Base-by-base conservation (phyloP, 2,329 filamentous ascomycete species). In the Fusarium protoensiforme region DNA sequence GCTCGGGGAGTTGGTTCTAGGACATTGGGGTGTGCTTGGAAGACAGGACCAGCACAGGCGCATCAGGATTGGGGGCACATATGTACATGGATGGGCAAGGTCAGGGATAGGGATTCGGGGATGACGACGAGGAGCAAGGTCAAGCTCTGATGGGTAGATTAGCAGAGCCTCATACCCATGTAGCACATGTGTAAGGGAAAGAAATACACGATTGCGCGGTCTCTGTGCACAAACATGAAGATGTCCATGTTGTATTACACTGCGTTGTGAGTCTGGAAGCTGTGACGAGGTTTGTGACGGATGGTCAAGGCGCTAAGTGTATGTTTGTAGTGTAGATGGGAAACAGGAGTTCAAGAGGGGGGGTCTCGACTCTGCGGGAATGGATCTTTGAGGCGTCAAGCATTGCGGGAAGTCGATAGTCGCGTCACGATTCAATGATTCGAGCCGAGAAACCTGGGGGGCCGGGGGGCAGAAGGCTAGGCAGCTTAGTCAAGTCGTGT, bases 1-100 rank as follows among this genome's bases (percentile, higher is more conserved):
- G 60, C 51, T 56, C 11, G 58, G 29, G 70, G 70, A 64, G 60
- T 71, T 58, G 38, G 14, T 16, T 46, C 13, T 46, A 51, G 27
- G 46, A 20, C 13, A 63, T 36, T 46, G 36, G 64, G 31, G 48
- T 65, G 62, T 74, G 68, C 68, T 74, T 69, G 68, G 71, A 66
- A 64, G 48, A 74, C 68, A 74, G 71, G 39, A 72, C 71, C 38
- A 72, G 68, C 71, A 74, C 65, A 33, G n/a, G 60, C 63, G 71
- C 53, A 60, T 61, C 39, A 53, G 58, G 20, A 46, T 51, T 56
- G 41, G 36, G 35, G 51, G 61, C 38, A 61, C 59, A 58, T n/a
- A 43, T 54, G 43, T 22, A 29, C 33, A 33, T 11, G 38, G 51
- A 33, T 13, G 35, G 43, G 29, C 27, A 59, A 54, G 67, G 41